Evolutionary conservation across 306 rosid genomes (phyloP), one percentile per base, ranked within the genome.

Genomic region (Citrullus colocynthis): DNA sequence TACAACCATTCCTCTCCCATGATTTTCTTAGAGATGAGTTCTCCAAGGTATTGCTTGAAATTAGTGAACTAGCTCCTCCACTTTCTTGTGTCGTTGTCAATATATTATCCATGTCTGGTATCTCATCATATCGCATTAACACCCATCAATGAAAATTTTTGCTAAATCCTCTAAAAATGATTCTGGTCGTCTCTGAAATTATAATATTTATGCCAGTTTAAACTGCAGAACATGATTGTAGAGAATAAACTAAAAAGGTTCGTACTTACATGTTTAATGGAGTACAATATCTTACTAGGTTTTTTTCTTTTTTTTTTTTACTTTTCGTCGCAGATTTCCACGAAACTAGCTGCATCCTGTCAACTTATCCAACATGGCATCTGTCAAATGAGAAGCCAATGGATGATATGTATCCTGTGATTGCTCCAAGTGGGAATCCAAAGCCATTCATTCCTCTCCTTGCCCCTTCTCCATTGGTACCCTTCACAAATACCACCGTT

Each of bases 381-480:
- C 74, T 70, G 74, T 74, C 61, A 80, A 18, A 7, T 61, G 84
- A 63, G 81, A 85, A 79, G 78, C 88, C 75, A 66, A 74, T 48
- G 79, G 90, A 84, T 63, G 67, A 84, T 37, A 82, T 86, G 85
- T 67, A 88, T 28, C 93, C 97, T 17, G 51, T 82, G 88, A 67
- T 90, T 69, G 80, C 97, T 5, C 97, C 97, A 10, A 81, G 83
- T 52, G 91, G 84, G 76, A 70, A 93, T 84, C 97, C 96, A 6
- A 89, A 85, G 73, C 99, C 99, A 15, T 90, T 92, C 78, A 83
- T 95, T 83, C 99, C 99, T 62, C 88, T 91, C 83, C 88, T 92
- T 78, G 99, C 99, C 51, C 99, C 99, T 48, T 92, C 97, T 58
- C 97, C 99, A 9, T 56, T 95, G 85, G 78, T 84, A 72, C 97